Evolutionary conservation across 2,329 filamentous ascomycete species (phyloP).

Genomic region (Fusarium papillatum): DNA sequence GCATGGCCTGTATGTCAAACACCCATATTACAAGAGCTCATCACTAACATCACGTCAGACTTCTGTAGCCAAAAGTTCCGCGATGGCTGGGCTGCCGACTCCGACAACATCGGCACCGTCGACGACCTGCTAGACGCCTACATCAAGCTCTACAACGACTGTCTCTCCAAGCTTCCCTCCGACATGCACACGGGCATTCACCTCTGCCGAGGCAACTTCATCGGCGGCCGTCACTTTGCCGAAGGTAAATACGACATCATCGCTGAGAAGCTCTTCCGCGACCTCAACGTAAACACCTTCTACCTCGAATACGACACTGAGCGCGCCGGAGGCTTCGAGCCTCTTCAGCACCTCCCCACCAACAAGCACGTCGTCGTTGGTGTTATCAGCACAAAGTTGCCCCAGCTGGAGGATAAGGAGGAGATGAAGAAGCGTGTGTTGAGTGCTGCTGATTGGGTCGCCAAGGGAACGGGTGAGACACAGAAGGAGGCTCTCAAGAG

Average conservation of each 20-base stretch:
- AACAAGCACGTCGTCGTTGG: slow-evolving; percentile 75
- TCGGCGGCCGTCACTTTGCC: slow-evolving; percentile 74
- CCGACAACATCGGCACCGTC: slow-evolving; percentile 75
- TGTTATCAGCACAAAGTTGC: slow-evolving; percentile 74
- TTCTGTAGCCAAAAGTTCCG: slow-evolving; percentile 83
- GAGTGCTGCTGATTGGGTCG: slow-evolving; percentile 76
- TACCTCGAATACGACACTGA: slow-evolving; percentile 79
- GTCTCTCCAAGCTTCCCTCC: slow-evolving; percentile 70
- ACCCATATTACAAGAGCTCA: accelerated
- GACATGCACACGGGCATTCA: slow-evolving; percentile 86
- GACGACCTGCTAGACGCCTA: slow-evolving; percentile 82
- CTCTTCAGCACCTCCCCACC: slow-evolving; percentile 70
- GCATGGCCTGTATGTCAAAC: slow-evolving; percentile 70
- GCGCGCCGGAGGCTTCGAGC: slow-evolving; percentile 76
- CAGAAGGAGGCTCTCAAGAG: slow-evolving; percentile 77
- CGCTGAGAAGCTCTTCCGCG: slow-evolving; percentile 74
- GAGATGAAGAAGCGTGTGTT: slow-evolving; percentile 72
- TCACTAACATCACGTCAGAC: slow-evolving; percentile 58
- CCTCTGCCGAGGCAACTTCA: slow-evolving; percentile 79
- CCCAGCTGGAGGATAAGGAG: slow-evolving; percentile 73
- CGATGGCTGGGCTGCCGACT: slow-evolving; percentile 76
- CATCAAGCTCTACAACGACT: slow-evolving; percentile 83
- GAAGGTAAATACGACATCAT: slow-evolving; percentile 78
- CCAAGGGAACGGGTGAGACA: slow-evolving; percentile 74
- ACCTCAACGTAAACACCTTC: slow-evolving; percentile 75